phyloP scores from a whole-genome alignment of 139 green algal species.

The Closterium sp. region DNA sequence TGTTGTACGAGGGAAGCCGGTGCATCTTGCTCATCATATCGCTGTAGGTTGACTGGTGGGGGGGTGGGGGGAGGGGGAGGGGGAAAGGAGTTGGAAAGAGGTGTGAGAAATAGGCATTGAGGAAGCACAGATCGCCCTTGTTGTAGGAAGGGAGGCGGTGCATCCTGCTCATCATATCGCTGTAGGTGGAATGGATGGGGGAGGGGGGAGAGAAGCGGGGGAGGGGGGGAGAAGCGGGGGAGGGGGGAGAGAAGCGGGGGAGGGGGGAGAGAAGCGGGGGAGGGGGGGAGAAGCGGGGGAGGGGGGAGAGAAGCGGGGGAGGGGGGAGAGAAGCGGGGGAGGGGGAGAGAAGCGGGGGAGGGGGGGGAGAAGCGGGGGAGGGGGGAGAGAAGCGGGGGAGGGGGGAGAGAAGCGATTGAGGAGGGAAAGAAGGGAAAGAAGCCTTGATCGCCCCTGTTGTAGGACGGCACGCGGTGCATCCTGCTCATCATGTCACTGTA shows the following conservation, averaged over 20 bases:
- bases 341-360: no score
- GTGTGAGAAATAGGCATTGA: slow-evolving; percentile 39
- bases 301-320: no score
- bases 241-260: no score
- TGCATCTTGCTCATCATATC: slow-evolving; percentile 15
- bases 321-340: no score
- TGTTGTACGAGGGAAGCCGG: slow-evolving; percentile 35
- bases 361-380: no score
- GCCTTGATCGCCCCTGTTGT: slow-evolving; percentile 43
- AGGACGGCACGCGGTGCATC: slow-evolving; percentile 28
- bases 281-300: no score
- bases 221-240: no score
- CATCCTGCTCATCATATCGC: slow-evolving; percentile 24
- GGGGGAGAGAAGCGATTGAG: slow-evolving; percentile 25
- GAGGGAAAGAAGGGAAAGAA: slow-evolving; percentile 39
- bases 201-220: not conserved
- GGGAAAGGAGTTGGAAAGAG: slow-evolving; percentile 17
- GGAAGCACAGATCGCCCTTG: slow-evolving; percentile 34
- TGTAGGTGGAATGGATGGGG: slow-evolving; percentile 14
- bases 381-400: slow-evolving; percentile 11
- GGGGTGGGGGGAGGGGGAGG: slow-evolving; percentile 17
- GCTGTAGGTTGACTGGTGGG: slow-evolving; percentile 1
- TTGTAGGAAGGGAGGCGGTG: slow-evolving; percentile 41
- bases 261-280: no score
- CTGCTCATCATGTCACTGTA: slow-evolving; percentile 27